Base-by-base conservation (phyloP, 805 yeast genomes). In the Teunomyces barrocoloradensis region DNA sequence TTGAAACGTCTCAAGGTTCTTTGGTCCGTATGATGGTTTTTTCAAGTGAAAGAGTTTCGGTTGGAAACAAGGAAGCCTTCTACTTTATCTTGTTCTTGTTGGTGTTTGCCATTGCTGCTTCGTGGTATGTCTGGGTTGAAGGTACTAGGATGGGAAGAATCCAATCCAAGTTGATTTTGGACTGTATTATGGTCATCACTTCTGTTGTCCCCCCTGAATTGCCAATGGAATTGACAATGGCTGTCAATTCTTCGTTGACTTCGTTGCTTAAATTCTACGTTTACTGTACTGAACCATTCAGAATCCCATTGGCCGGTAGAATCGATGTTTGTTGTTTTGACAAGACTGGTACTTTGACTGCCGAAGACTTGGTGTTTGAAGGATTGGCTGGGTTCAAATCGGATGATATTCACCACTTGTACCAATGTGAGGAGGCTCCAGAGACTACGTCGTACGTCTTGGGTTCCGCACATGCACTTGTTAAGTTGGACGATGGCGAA, bases 181-280 rank as follows among this genome's bases (percentile, higher is more conserved):
- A 94, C 70, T 94, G 99, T 83, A 87, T 94, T 54, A 80, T 94
- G 62, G 95, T 94, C 58, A 81, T 94, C 59, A 94, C 99, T 15
- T 91, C 98, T 43, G 99, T 94, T 53, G 99, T 94, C 35, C 99
- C 99, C 32, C 99, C 99, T 37, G 99, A 94, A 72, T 79, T 94
- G 57, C 99, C 99, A 49, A 94, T 94, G 98, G 99, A 94, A 74
- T 79, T 94, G 59, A 94, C 99, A 11, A 85, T 94, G 92, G 98
- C 99, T 50, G 99, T 94, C 35, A 94, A 94, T 69, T 79, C 87
- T 33, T 91, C 98, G 5, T 76, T 94, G 65, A 82, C 90, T 49
- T 90, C 97, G 2, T 77, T 94, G 54, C 83, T 87, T 58, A 94
- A 94, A 68, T 85, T 78, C 65, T 91, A 85, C 65, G 85, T 94